Percentiles rank a stretch among this genome's conserved stretches.
These are phyloP conservation scores for Cercospora sojina DNA, from an alignment of 2,329 filamentous ascomycete species.

Conservation along the genomic window DNA sequence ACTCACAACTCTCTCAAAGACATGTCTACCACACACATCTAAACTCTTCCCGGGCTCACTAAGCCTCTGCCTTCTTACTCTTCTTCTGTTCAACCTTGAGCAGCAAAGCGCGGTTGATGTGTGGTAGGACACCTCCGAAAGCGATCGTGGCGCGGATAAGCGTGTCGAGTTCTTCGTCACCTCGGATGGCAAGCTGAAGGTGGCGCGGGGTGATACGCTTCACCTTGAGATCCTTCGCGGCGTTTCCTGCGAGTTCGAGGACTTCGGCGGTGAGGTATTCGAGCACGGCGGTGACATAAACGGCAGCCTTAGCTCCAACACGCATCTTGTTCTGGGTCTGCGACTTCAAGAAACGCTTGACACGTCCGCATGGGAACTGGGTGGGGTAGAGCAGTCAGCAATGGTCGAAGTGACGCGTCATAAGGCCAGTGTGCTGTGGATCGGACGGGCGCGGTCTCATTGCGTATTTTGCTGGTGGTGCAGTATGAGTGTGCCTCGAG, in stretches of 20 bases:
- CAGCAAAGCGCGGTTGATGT: conserved; percentile 96
- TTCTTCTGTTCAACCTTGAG: conserved; percentile 98
- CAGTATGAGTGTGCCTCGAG: conserved; percentile 19
- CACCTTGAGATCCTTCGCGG: conserved; percentile 99
- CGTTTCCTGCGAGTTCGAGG: conserved; percentile 97
- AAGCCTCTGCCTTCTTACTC: conserved; percentile 62
- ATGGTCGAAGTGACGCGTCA: conserved; percentile 12
- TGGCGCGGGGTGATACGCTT: conserved; percentile 99
- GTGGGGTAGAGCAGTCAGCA: conserved; percentile 36
- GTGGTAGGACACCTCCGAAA: conserved; percentile 95
- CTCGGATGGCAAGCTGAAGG: conserved; percentile 94
- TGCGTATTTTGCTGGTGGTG: neutral
- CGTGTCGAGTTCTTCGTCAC: conserved; percentile 93
- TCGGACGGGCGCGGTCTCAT: neutral
- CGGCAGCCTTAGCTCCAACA: conserved; percentile 95
- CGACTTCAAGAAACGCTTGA: conserved; percentile 99
- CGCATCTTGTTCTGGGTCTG: conserved; percentile 99
- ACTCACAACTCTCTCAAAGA: conserved; percentile 5
- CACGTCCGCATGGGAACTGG: conserved; percentile 98
- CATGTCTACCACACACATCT: conserved; percentile 8
- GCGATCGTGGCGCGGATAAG: conserved; percentile 97
- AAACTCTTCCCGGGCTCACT: conserved; percentile 16
- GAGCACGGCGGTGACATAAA: conserved; percentile 96
- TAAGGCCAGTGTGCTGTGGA: neutral
- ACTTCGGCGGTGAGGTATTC: conserved; percentile 99